Percentiles rank a stretch among this genome's conserved stretches.
phyloP scores from a whole-genome alignment of 2,329 filamentous ascomycete species.

The Hypoxylon sp. region DNA sequence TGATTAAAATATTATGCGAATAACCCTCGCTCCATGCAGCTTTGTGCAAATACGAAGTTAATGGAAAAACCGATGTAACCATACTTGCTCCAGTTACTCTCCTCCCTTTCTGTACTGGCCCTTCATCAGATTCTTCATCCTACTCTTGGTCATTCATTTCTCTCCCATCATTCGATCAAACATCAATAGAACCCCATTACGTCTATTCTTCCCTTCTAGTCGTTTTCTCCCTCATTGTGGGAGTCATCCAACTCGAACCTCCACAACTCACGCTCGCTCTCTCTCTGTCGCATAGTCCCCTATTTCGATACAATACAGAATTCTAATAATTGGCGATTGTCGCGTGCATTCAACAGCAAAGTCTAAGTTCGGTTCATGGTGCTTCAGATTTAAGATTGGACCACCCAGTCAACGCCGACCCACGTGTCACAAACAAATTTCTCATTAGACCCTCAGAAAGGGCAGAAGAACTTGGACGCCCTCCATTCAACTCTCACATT shows the following conservation, averaged over 20 bases:
- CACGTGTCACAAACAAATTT: slow-evolving; percentile 34
- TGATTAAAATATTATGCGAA: slow-evolving; percentile 40
- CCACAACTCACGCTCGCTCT: background rate
- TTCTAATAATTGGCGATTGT: slow-evolving; percentile 24
- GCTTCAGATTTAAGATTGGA: slow-evolving; percentile 34
- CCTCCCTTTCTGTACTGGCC: slow-evolving; percentile 23
- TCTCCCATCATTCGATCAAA: slow-evolving; percentile 30
- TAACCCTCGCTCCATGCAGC: slow-evolving; percentile 29
- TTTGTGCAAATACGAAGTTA: slow-evolving; percentile 43
- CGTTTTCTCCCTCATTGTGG: slow-evolving; percentile 12
- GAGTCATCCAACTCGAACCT: slow-evolving; percentile 16
- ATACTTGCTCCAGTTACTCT: slow-evolving; percentile 27
- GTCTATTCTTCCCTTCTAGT: slow-evolving; percentile 25
- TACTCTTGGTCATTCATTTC: slow-evolving; percentile 41
- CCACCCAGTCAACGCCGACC: slow-evolving; percentile 23
- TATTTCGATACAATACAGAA: slow-evolving; percentile 11
- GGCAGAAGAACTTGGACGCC: slow-evolving; percentile 26
- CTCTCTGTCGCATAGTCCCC: slow-evolving; percentile 17
- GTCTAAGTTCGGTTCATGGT: slow-evolving; percentile 21
- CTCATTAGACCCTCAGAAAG: slow-evolving; percentile 24
- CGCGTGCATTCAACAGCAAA: slow-evolving; percentile 27
- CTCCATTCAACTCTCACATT: slow-evolving; percentile 22
- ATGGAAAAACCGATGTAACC: slow-evolving; percentile 32
- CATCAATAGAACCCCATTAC: slow-evolving; percentile 18
- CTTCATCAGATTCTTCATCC: slow-evolving; percentile 39